Conservation (phyloP, 2,329 filamentous ascomycete genomes). For the Calonectria ilicicola region DNA sequence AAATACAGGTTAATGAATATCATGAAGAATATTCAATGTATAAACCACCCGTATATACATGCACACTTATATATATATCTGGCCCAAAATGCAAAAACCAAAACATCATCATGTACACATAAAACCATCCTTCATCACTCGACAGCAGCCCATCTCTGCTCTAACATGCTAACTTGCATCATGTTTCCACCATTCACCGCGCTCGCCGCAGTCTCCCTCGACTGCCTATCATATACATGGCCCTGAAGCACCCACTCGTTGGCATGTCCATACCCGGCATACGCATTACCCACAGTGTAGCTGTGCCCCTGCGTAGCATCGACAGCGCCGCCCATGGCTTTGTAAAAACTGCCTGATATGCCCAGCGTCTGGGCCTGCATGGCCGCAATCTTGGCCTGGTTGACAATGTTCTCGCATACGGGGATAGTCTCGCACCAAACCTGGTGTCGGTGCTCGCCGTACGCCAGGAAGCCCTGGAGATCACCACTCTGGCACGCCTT, state of each 20-base stretch:
- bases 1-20: neutral
- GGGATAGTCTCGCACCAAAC: slow-evolving; percentile 49
- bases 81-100: too few relatives aligned
- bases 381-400: slow-evolving; percentile 39
- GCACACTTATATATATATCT: neutral
- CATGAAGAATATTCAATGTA: neutral
- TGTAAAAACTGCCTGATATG: slow-evolving; percentile 41
- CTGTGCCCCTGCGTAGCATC: slow-evolving; percentile 31
- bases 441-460: slow-evolving; percentile 39
- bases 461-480: slow-evolving; percentile 41
- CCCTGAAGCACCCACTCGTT: slow-evolving; percentile 46
- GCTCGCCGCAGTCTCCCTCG: slow-evolving; percentile 33
- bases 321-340: slow-evolving; percentile 32
- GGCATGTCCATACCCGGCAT: slow-evolving; percentile 47
- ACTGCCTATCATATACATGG: slow-evolving; percentile 46
- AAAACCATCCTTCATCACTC: slow-evolving; percentile 51
- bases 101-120: neutral
- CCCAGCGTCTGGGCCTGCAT: slow-evolving; percentile 43
- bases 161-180: slow-evolving; percentile 43
- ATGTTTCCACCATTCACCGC: slow-evolving; percentile 18
- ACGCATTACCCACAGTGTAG: slow-evolving; percentile 46
- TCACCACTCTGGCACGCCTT: slow-evolving; percentile 43
- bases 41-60: neutral
- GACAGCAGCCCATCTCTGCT: slow-evolving; percentile 49
- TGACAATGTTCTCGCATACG: slow-evolving; percentile 41